Evolutionary conservation across 2,329 filamentous ascomycete species (phyloP), one percentile per base, ranked within the genome.

Genomic region (Botrytis deweyae): DNA sequence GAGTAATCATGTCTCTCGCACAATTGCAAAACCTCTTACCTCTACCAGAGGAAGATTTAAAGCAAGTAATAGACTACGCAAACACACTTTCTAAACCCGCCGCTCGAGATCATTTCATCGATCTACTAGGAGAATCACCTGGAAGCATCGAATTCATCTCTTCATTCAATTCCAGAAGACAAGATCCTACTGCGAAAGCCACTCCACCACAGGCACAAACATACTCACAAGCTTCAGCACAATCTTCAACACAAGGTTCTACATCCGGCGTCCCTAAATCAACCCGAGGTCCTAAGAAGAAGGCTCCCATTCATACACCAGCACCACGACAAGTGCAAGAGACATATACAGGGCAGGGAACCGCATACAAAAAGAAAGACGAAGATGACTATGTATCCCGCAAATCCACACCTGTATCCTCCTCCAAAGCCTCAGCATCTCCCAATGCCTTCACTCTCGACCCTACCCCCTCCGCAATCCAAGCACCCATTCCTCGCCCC

Each of bases 71-170:
- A 77, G 90, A 93, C 66, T 98, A 98, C 82, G 90, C 93, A 3
- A 86, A 89, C 52, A 92, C 90, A 0, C 87, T 98, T 14, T 90
- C 94, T 33, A 94, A 92, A 80, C 84, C 90, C 70, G 92, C 92
- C 76, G 93, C 93, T 22, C 94, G 90, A 69, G 91, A 94, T 61
- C 94, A 98, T 82, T 91, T 99, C 75, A 92, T 91, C 82, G 94
- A 96, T 80, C 86, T 99, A 71, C 88, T 99, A 0, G 96, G 95
- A 68, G 94, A 97, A 81, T 94, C 93, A 10, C 89, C 94, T 1
- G 90, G 92, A 78, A 88, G 89, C 2, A 82, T 93, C 70, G 90
- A 93, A 78, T 93, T 93, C 80, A 92, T 93, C 75, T 86, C 90
- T 36, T 88, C 88, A 18, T 93, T 92, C 83, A 98, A 97, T 81